Evolutionary conservation across 495 filamentous ascomycete species (phyloP), one percentile per base, ranked within the genome.

Genomic region (Aspergillus sclerotiicarbonarius): DNA sequence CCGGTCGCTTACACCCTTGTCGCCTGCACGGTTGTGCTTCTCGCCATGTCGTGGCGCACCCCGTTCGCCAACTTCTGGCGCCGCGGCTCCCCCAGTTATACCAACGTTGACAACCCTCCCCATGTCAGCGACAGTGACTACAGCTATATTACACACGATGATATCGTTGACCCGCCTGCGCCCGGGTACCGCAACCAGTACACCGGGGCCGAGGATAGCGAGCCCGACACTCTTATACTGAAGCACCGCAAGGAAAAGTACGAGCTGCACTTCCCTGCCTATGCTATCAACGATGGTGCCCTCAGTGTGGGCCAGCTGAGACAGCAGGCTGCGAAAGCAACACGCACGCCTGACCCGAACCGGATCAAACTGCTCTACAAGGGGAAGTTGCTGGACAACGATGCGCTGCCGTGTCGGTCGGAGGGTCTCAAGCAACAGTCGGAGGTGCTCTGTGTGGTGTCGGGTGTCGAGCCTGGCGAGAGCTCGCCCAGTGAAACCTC

Each of bases 391-490:
- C 71, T 96, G 39, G 87, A 86, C 65, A 84, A 92, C 58, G 80
- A 86, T 61, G 61, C 75, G 8, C 71, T 74, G n/a, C 80, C 83
- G 4, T 86, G 89, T 63, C 80, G 87, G 56, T 79, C 86, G 20
- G 92, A 92, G 61, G 87, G 88, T 6, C 79, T 93, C 58, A 89
- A 91, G 77, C 86, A 90, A 64, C 86, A 92, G 58, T 86, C 84
- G 32, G 89, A 96, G 71, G 74, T 96, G 39, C 77, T 83, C 59
- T 91, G 75, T 71, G 81, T 88, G 37, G 74, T 76, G 32, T 88
- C 71, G 54, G 82, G 67, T 71, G 83, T 59, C 64, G 63, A 48
- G 53, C 60, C 59, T 25, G 78, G 80, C 13, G 82, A 81, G 15
- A 80, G 76, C 54, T 79, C 78, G 49, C 76, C 76, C 13, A 79